Evolutionary conservation across 2,329 filamentous ascomycete species (phyloP), one percentile per base, ranked within the genome.

Genomic region (Ilyonectria sp.): DNA sequence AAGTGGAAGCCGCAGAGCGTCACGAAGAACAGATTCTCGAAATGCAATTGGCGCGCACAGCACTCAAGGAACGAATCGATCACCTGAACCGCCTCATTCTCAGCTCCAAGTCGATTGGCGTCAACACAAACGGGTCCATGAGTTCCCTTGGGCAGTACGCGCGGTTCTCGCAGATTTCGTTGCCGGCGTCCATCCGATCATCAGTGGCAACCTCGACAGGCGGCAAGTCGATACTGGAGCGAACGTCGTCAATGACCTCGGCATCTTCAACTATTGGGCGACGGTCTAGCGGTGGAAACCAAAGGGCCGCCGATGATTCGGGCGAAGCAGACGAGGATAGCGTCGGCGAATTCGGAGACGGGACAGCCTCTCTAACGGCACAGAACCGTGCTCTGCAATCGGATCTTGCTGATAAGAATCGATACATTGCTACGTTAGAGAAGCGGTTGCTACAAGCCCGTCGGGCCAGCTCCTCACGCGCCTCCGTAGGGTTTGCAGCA

Each of bases 11-110:
- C 8, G 91, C 94, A 72, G 89, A 94, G 72, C 90, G 94, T 44
- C 96, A 98, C 74, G 95, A 98, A 78, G 96, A 98, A 83, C 96
- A 99, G 80, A 95, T 99, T 88, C 86, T 99, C 61, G 96, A 99
- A 81, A 98, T 99, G 93, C 96, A 99, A 79, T 88, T 99, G 53
- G 96, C 96, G 35, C 91, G 96, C 47, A 99, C 96, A 1, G 96
- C 96, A 0, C 84, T 99, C 61, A 99, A 98, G 80, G 96, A 99
- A 84, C 92, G 96, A 33, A 99, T 99, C 75, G 95, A 98, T 79
- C 96, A 99, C 80, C 86, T 99, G 53, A 99, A 98, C 81, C 91
- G 95, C 54, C 86, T 99, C 56, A 98, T 99, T 71, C 84, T 99
- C 67, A 97, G 94, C 79, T 98, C 95, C 17, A 98, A 98, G 79